These are phyloP conservation scores for Kernera saxatilis DNA, from an alignment of 345 rosid species.

Conservation along the genomic window DNA sequence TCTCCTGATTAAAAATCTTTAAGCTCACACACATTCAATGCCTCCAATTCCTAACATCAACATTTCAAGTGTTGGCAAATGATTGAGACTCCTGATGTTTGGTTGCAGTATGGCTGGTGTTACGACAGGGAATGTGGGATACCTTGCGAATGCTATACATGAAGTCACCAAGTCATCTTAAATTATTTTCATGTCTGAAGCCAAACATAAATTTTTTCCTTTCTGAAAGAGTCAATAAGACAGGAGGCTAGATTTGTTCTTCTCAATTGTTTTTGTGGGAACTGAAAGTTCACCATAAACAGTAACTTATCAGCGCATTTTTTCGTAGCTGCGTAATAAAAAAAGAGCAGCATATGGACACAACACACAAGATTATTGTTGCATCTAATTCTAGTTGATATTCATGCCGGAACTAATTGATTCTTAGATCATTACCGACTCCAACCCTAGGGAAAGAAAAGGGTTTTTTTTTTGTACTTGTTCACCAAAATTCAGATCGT, in stretches of 20 bases:
- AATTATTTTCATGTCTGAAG: background rate
- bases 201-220: background rate
- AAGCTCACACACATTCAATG: no score
- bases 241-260: background rate
- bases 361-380: background rate
- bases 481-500: background rate
- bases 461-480: background rate
- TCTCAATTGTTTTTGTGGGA: constrained; percentile 20
- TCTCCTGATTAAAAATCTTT: no score
- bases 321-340: background rate
- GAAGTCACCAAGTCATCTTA: constrained; percentile 60
- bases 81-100: background rate
- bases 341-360: background rate
- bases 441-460: background rate
- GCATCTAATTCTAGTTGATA: background rate
- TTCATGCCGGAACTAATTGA: background rate
- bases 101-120: constrained; percentile 93
- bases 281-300: constrained; percentile 10
- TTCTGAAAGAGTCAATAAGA: constrained; percentile 12
- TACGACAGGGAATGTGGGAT: constrained; percentile 73
- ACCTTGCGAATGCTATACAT: constrained; percentile 82
- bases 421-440: background rate
- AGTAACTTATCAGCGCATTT: background rate
- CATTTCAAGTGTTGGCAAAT: background rate
- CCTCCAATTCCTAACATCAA: background rate